Evolutionary conservation across 805 yeast species (phyloP), one percentile per base, ranked within the genome.

Genomic region (Metschnikowia chrysomelidarum): DNA sequence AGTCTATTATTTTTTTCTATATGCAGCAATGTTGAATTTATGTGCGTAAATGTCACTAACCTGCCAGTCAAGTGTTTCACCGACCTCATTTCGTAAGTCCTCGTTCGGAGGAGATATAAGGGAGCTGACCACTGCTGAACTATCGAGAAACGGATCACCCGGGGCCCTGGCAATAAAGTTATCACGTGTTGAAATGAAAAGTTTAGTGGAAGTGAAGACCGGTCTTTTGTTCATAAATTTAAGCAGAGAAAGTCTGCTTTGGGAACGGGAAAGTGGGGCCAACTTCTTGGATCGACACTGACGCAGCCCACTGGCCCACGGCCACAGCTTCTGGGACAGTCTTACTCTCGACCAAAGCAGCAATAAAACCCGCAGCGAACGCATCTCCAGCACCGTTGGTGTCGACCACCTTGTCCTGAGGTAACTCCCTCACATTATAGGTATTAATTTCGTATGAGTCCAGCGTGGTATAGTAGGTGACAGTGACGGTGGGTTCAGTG

Each of bases 341-440:
- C 60, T 83, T 78, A 47, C 81, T 87, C 62, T 80, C 68, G 38
- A 87, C 94, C 49, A 89, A 68, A 40, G 89, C 93, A 43, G 96
- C 95, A 46, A 88, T 66, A 64, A 91, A 89, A 40, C 98, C 98
- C 54, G 93, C 94, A 38, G 97, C 98, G 59, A 91, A 91, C 10
- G 97, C 96, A 60, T 91, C 97, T 64, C 98, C 98, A 30, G 98
- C 98, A 71, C 98, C 98, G 70, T 91, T 93, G 56, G 98, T 87
- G 71, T 93, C 99, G 40, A 75, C 80, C 42, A 93, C 75, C 64
- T 82, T 73, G 29, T 73, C 64, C 28, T 76, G 52, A 26, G 76
- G 83, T 56, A 93, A 76, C 40, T 81, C 76, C 50, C 77, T 83
- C 37, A 93, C 96, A 32, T 82, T 72, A 71, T 61, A 80, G 56